Percentiles rank a stretch among this genome's conserved stretches.
Evolutionary conservation across 1,284 basidiomycete genomes (phyloP).

Genomic region (Fomitiporia mediterranea): DNA sequence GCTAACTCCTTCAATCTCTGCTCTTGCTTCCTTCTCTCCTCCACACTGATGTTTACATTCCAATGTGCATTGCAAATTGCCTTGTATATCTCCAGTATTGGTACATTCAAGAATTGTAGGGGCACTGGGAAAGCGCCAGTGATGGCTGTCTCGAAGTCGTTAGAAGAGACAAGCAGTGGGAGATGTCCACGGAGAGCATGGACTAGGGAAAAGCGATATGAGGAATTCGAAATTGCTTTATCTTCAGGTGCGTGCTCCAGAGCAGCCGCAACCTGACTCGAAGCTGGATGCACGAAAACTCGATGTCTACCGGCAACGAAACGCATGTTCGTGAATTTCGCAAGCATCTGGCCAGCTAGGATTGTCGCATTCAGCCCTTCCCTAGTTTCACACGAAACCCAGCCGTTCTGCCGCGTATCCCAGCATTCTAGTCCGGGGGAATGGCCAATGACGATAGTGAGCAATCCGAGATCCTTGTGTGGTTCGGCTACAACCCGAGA

Average conservation of each 20-base stretch:
- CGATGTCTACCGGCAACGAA: constrained; percentile 29
- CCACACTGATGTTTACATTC: constrained; percentile 28
- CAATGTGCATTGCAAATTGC: constrained; percentile 26
- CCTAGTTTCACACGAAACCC: constrained; percentile 30
- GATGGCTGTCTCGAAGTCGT: constrained; percentile 23
- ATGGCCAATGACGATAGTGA: constrained; percentile 31
- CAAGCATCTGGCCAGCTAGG: constrained; percentile 28
- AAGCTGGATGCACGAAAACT: constrained; percentile 27
- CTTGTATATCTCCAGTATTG: constrained; percentile 24
- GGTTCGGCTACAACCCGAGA: constrained; percentile 27
- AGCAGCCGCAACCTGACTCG: background rate
- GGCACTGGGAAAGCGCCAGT: constrained; percentile 24
- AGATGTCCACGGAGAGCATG: constrained; percentile 29
- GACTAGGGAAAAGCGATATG: constrained; percentile 29
- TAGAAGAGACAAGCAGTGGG: constrained; percentile 23
- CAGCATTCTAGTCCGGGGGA: constrained; percentile 31
- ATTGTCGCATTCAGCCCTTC: constrained; percentile 27
- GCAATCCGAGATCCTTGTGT: constrained; percentile 30
- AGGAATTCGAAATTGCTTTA: constrained; percentile 7
- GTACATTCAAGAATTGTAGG: constrained; percentile 21
- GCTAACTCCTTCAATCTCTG: background rate
- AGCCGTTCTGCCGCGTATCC: constrained; percentile 21
- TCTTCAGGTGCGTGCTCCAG: background rate
- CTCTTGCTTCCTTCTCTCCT: constrained; percentile 24
- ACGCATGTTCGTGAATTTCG: constrained; percentile 28